phyloP scores from a whole-genome alignment of 2,329 filamentous ascomycete species.

The Diplodia seriata region DNA sequence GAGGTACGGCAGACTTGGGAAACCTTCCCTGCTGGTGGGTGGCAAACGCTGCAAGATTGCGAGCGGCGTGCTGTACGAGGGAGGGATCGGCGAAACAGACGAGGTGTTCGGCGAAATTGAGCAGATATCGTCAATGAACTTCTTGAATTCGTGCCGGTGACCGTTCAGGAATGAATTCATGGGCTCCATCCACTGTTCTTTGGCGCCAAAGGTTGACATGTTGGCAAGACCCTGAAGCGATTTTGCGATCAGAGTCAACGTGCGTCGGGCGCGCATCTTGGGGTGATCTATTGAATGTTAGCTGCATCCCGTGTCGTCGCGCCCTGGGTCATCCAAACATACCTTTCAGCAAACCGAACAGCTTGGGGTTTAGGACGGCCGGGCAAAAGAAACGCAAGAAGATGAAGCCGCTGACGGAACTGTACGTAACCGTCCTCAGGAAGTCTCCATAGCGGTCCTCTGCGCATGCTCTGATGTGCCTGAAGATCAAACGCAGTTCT shows the following conservation, averaged over 20 bases:
- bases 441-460: conserved; percentile 96
- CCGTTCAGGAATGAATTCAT: conserved; percentile 88
- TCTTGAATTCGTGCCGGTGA: conserved; percentile 80
- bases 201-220: conserved; percentile 87
- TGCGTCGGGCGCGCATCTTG: conserved; percentile 80
- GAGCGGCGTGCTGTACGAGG: conserved; percentile 90
- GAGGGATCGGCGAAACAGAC: conserved; percentile 69
- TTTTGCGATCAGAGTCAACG: conserved; percentile 90
- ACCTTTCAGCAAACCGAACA: conserved; percentile 85
- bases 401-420: conserved; percentile 91
- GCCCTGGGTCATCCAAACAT: conserved; percentile 26
- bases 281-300: conserved; percentile 70
- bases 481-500: conserved; percentile 83
- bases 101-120: conserved; percentile 72
- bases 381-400: conserved; percentile 96
- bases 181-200: conserved; percentile 98
- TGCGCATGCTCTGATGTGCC: conserved; percentile 89
- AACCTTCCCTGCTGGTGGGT: conserved; percentile 83
- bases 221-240: conserved; percentile 90
- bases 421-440: conserved; percentile 86
- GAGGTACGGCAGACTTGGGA: conserved; percentile 89
- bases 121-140: conserved; percentile 86
- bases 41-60: conserved; percentile 86
- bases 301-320: conserved; percentile 3
- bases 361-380: conserved; percentile 92